A percentile compares a stretch with the other conserved stretches of the same genome.
Conservation (phyloP, 169 alveolate species). For the Cryptosporidium parvum region DNA sequence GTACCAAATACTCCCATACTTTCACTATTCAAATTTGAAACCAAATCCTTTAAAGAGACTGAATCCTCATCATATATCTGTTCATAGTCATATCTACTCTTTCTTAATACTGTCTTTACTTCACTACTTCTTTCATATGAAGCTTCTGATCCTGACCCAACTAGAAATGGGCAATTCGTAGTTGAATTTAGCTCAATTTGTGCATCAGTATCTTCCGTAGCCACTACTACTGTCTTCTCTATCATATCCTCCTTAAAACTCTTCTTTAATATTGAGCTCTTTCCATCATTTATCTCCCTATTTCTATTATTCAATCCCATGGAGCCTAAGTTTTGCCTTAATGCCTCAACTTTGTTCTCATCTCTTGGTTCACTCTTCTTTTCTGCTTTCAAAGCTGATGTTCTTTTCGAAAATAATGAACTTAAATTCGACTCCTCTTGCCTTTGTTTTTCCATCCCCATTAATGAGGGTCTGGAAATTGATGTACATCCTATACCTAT, state of each 20-base stretch:
- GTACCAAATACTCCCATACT: not conserved
- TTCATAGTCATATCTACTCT: not conserved
- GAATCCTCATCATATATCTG: not conserved
- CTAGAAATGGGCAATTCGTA: slow-evolving; percentile 39
- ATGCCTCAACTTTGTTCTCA: not conserved
- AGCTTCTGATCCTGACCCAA: slow-evolving; percentile 73
- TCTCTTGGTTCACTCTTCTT: not conserved
- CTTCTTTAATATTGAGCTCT: slow-evolving; percentile 6
- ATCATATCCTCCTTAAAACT: slow-evolving; percentile 4
- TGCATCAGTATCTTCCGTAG: not conserved
- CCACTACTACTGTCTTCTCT: not conserved
- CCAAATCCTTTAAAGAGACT: not conserved
- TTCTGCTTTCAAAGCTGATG: not conserved
- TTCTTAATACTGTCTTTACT: not conserved
- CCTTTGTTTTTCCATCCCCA: slow-evolving; percentile 15
- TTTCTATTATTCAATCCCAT: not conserved
- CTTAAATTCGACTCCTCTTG: slow-evolving; percentile 11
- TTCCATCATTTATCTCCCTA: not conserved
- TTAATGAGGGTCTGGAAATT: slow-evolving; percentile 27
- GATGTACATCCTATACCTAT: slow-evolving; percentile 8
- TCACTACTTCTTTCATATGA: slow-evolving; percentile 51
- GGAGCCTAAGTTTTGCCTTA: not conserved
- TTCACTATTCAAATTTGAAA: not conserved
- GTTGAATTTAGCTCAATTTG: not conserved
- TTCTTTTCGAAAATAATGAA: not conserved